Conservation (phyloP, 1,284 basidiomycete species). For the Ceratobasidium sp. region DNA sequence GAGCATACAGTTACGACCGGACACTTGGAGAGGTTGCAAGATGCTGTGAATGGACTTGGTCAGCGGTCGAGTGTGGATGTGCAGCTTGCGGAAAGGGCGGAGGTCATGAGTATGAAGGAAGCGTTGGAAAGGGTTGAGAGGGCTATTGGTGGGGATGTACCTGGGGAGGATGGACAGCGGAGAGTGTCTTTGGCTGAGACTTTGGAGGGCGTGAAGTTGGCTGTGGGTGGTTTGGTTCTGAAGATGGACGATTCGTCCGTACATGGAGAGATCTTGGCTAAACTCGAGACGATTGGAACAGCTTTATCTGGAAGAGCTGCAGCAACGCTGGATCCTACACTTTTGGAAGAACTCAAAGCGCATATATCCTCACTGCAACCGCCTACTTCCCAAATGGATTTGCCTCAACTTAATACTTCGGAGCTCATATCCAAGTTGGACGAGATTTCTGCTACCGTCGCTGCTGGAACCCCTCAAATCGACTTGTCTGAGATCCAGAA, state of each 20-base stretch:
- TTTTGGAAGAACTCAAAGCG: conserved; percentile 21
- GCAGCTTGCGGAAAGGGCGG: conserved; percentile 9
- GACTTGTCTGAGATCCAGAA: conserved; percentile 13
- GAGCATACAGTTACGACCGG: background rate
- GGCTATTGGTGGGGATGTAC: background rate
- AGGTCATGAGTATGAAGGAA: conserved; percentile 10
- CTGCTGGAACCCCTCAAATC: background rate
- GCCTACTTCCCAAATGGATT: background rate
- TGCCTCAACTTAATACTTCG: background rate
- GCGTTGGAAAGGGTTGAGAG: conserved; percentile 8
- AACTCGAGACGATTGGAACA: conserved; percentile 13
- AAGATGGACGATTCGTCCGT: conserved; percentile 47
- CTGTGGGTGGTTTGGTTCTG: conserved; percentile 54
- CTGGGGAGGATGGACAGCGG: no score
- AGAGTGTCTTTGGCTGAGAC: no score
- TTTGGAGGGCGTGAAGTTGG: conserved; percentile 50
- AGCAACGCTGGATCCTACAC: background rate
- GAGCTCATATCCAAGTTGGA: conserved; percentile 16
- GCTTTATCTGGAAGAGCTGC: no score
- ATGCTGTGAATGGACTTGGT: background rate
- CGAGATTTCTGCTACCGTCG: background rate
- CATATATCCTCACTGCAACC: conserved; percentile 23
- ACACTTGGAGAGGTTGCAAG: background rate
- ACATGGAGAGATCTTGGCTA: conserved; percentile 10
- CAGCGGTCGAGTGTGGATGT: background rate